phyloP scores from a whole-genome alignment of 1,284 basidiomycete species.

The Schizophyllum amplum region DNA sequence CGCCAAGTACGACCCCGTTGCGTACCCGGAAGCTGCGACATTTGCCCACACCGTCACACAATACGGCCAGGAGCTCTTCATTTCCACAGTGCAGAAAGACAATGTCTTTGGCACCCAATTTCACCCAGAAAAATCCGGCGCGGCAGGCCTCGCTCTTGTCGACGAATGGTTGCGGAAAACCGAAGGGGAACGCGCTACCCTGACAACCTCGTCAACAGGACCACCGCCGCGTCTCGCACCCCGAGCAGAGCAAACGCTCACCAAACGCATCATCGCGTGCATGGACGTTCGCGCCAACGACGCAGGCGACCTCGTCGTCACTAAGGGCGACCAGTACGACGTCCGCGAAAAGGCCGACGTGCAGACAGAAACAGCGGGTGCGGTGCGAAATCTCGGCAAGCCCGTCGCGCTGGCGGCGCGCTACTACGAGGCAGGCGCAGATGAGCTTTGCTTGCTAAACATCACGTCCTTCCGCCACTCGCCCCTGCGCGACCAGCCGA shows the following conservation, averaged over 20 bases:
- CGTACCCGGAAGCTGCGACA: constrained; percentile 42
- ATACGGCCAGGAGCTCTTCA: constrained; percentile 91
- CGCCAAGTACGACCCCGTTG: constrained; percentile 59
- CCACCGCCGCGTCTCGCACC: constrained; percentile 28
- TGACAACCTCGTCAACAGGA: constrained; percentile 6
- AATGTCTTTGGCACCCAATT: constrained; percentile 96
- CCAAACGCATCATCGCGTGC: constrained; percentile 94
- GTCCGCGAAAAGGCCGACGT: constrained; percentile 74
- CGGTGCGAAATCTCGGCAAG: constrained; percentile 96
- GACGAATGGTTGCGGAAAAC: constrained; percentile 75
- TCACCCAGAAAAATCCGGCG: constrained; percentile 97
- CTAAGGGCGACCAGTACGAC: constrained; percentile 99
- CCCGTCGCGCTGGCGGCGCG: constrained; percentile 86
- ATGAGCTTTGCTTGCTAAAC: constrained; percentile 97
- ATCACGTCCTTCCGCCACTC: constrained; percentile 99
- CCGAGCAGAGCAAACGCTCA: constrained; percentile 53
- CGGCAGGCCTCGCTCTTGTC: constrained; percentile 81
- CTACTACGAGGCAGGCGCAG: constrained; percentile 88
- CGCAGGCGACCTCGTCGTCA: constrained; percentile 94
- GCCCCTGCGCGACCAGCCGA: constrained; percentile 93
- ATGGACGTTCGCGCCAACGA: constrained; percentile 98
- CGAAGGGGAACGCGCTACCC: constrained; percentile 29
- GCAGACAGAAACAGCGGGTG: constrained; percentile 45
- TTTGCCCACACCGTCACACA: constrained; percentile 88
- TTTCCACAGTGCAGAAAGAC: constrained; percentile 76